Percentiles rank a stretch among this genome's conserved stretches.
Conservation (phyloP, 2,329 filamentous ascomycete species). For the Fusarium decemcellulare region DNA sequence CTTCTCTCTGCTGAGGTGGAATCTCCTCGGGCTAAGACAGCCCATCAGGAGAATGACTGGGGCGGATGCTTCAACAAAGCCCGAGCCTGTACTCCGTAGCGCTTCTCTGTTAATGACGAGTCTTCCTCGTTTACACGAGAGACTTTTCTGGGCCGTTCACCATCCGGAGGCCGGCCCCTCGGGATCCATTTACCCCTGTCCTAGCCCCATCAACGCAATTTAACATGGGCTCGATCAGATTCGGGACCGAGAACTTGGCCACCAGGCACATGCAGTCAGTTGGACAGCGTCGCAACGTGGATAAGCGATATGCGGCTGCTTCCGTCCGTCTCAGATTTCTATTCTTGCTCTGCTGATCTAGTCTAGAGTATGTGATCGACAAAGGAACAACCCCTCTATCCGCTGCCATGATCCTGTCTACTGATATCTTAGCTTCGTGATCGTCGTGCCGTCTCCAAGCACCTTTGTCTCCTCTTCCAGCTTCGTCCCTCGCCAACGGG, state of each 20-base stretch:
- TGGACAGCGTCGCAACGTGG: background rate
- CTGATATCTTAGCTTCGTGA: constrained; percentile 67
- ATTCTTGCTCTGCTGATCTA: background rate
- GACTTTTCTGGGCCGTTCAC: background rate
- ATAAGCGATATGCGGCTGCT: background rate
- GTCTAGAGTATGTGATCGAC: background rate
- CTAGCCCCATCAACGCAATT: background rate
- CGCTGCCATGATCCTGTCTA: background rate
- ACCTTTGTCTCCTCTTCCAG: constrained; percentile 73
- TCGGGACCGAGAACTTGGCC: background rate
- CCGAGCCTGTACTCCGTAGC: too few species aligned
- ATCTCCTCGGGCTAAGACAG: too few species aligned
- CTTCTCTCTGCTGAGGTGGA: constrained; percentile 2
- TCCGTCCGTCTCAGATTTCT: background rate
- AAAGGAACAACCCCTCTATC: too few species aligned
- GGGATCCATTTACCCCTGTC: background rate
- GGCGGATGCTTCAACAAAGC: too few species aligned
- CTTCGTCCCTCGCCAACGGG: constrained; percentile 70
- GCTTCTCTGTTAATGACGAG: too few species aligned
- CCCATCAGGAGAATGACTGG: background rate
- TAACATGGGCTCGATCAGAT: background rate
- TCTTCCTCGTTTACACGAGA: too few species aligned
- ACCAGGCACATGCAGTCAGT: too few species aligned
- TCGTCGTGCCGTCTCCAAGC: constrained; percentile 75
- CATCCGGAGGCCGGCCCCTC: background rate